These are phyloP conservation scores for Davidsoniella virescens DNA, from an alignment of 2,329 filamentous ascomycete genomes.

Conservation along the genomic window DNA sequence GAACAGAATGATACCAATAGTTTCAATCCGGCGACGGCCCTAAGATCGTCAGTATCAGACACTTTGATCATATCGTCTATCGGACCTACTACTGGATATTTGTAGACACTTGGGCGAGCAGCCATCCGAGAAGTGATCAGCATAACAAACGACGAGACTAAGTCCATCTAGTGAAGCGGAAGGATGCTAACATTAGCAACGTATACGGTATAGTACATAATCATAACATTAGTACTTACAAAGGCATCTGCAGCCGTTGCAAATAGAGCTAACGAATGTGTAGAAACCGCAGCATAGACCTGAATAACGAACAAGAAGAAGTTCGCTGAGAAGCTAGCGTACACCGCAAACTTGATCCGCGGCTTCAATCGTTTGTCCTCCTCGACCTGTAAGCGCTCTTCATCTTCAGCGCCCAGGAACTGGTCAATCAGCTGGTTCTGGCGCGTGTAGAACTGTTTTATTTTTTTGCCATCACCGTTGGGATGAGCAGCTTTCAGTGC, in stretches of 20 bases:
- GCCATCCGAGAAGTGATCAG: constrained; percentile 43
- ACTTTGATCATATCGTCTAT: not conserved
- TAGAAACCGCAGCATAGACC: constrained; percentile 40
- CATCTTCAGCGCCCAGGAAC: constrained; percentile 38
- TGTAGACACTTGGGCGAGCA: constrained; percentile 41
- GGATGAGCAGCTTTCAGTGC: constrained; percentile 24
- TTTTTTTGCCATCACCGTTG: constrained; percentile 25
- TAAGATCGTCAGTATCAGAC: constrained; percentile 13
- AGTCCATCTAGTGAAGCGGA: constrained; percentile 32
- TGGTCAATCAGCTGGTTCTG: constrained; percentile 34
- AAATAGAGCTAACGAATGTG: constrained; percentile 44
- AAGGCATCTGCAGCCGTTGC: constrained; percentile 51
- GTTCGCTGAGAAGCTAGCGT: constrained; percentile 33
- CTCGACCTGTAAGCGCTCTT: constrained; percentile 34
- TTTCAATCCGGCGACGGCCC: constrained; percentile 46
- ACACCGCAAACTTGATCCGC: constrained; percentile 37
- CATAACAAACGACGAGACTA: constrained; percentile 48
- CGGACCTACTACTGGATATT: constrained; percentile 38
- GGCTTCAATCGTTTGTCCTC: constrained; percentile 34
- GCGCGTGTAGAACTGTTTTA: constrained; percentile 30
- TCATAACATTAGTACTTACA: constrained; percentile 21
- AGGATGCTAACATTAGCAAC: no score
- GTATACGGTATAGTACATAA: not conserved
- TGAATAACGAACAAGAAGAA: constrained; percentile 41
- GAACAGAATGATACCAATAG: constrained; percentile 48